Evolutionary conservation across 176 grass and related monocot genomes (phyloP).

Genomic region (Poa annua): DNA sequence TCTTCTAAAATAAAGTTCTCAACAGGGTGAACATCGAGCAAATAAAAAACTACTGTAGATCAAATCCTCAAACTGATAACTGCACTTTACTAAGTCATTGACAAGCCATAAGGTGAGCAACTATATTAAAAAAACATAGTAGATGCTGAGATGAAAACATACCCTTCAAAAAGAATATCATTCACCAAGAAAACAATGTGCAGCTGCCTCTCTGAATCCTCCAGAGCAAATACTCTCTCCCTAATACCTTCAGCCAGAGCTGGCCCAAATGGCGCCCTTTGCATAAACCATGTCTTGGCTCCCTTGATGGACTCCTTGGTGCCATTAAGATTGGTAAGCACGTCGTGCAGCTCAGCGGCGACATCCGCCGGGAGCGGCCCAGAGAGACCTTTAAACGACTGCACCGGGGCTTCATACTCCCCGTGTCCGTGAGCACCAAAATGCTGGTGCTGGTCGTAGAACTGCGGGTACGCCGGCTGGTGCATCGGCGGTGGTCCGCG

Average conservation of each 20-base stretch:
- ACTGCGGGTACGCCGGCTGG: conserved; percentile 64
- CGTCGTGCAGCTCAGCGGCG: conserved; percentile 73
- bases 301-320: conserved; percentile 98
- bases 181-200: conserved; percentile 96
- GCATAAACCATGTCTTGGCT: conserved; percentile 92
- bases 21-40: conserved; percentile 12
- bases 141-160: neutral
- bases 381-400: conserved; percentile 69
- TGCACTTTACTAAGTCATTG: neutral
- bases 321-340: conserved; percentile 77
- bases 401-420: conserved; percentile 59
- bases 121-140: neutral
- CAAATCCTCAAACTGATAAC: neutral
- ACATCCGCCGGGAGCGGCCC: conserved; percentile 82
- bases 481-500: conserved; percentile 55
- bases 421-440: conserved; percentile 52
- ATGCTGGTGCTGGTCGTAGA: conserved; percentile 73
- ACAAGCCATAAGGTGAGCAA: neutral
- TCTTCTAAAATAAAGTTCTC: neutral
- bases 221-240: conserved; percentile 75
- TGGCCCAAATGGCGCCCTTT: conserved; percentile 68
- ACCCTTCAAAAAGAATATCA: conserved; percentile 99
- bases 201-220: conserved; percentile 91
- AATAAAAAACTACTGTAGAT: neutral
- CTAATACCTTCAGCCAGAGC: conserved; percentile 84